Evolutionary conservation across 208 protist genomes (phyloP).

Genomic region (Acanthamoeba triangularis): DNA sequence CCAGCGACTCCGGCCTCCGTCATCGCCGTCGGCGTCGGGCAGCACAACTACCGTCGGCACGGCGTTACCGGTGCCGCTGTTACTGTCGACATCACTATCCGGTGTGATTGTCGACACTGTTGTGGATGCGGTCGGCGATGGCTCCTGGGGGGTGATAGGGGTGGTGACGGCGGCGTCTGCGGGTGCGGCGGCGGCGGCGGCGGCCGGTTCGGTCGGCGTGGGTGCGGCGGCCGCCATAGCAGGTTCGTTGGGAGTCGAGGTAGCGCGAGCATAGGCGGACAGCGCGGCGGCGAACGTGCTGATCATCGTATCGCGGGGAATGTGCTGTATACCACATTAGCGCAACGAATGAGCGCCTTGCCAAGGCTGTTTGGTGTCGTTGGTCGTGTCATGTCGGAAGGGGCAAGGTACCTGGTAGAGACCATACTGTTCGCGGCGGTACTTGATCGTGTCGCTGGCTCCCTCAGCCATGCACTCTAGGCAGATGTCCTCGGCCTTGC

Average conservation of each 20-base stretch:
- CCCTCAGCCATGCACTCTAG: slow-evolving; percentile 39
- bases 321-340: not conserved
- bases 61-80: no score
- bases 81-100: no score
- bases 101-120: no score
- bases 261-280: not conserved
- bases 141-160: no score
- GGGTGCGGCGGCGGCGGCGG: no score
- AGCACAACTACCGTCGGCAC: not conserved
- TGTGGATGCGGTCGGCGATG: no score
- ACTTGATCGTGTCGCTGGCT: not conserved
- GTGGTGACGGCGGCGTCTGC: no score
- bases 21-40: not conserved
- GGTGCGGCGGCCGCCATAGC: no score
- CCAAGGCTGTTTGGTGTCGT: not conserved
- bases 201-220: no score
- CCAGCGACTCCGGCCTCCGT: not conserved
- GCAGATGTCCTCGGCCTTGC: slow-evolving; percentile 11
- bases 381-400: not conserved
- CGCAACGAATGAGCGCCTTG: not conserved
- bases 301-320: not conserved
- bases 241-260: not conserved
- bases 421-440: not conserved
- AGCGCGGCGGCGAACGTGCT: not conserved
- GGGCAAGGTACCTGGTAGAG: not conserved